Evolutionary conservation across 139 green algal genomes (phyloP).

Genomic region (Astrephomene gubernaculifera): DNA sequence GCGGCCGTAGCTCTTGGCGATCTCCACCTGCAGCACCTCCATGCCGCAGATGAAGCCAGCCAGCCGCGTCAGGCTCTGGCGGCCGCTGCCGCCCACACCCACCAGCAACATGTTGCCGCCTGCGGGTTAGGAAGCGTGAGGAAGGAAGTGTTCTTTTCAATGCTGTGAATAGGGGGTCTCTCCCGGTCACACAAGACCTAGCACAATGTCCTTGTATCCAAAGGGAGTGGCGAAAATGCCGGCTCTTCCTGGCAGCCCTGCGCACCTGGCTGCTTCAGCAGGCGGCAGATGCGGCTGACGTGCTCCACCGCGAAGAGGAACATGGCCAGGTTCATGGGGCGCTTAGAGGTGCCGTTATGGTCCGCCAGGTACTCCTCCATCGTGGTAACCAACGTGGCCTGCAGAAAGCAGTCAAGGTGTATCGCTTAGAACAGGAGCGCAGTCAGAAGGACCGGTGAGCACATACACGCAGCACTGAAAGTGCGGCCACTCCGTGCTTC

Average conservation of each 20-base stretch:
- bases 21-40: constrained; percentile 79
- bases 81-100: constrained; percentile 79
- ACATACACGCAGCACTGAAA: no score
- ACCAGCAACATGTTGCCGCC: constrained; percentile 83
- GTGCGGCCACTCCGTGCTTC: no score
- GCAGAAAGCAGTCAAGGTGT: not conserved
- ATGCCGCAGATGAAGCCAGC: constrained; percentile 78
- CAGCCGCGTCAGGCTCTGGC: constrained; percentile 77
- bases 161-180: no score
- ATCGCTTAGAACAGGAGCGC: no score
- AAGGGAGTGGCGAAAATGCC: no score
- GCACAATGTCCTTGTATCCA: no score
- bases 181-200: no score
- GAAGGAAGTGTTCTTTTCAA: no score
- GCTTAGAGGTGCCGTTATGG: constrained; percentile 81
- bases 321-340: constrained; percentile 84
- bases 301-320: constrained; percentile 86
- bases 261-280: constrained; percentile 69
- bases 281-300: constrained; percentile 71
- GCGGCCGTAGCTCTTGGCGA: constrained; percentile 80
- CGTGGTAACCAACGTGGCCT: constrained; percentile 39
- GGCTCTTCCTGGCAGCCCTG: no score
- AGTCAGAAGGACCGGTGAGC: no score
- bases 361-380: constrained; percentile 81
- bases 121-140: not conserved